Percentiles rank a stretch among this genome's conserved stretches.
Conservation (phyloP, 305 asterid species). For the Solanum aculeatissimum region DNA sequence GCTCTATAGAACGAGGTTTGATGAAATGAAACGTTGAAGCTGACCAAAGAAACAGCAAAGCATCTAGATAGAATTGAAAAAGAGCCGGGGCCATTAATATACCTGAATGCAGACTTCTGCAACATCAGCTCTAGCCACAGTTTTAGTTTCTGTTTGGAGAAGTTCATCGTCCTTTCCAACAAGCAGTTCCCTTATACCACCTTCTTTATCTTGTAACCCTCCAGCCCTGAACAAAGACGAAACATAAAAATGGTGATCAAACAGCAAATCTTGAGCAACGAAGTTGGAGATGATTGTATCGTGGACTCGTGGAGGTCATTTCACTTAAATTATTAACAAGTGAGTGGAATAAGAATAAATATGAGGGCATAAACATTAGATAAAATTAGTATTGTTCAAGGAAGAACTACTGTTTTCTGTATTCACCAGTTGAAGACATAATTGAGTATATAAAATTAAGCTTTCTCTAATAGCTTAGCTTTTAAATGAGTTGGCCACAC, state of each 20-base stretch:
- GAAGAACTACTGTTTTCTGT: background rate
- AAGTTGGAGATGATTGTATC: background rate
- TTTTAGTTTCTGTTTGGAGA: slow-evolving; percentile 63
- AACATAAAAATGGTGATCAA: background rate
- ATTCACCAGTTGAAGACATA: background rate
- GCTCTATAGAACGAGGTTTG: background rate
- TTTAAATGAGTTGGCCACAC: background rate
- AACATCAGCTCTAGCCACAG: slow-evolving; percentile 72
- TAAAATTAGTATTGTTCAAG: background rate
- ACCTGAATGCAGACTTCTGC: slow-evolving; percentile 95
- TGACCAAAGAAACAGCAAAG: background rate
- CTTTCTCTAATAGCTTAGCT: background rate
- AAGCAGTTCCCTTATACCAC: slow-evolving; percentile 67
- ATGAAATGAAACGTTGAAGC: background rate
- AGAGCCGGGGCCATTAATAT: background rate
- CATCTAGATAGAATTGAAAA: background rate
- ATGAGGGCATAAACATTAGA: background rate
- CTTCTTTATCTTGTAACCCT: slow-evolving; percentile 88
- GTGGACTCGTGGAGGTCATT: background rate
- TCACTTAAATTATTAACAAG: background rate
- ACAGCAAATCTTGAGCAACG: background rate
- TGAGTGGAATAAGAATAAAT: background rate
- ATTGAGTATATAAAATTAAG: background rate
- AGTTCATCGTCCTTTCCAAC: slow-evolving; percentile 90
- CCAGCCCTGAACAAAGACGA: slow-evolving; percentile 55